Evolutionary conservation across 2,329 filamentous ascomycete species (phyloP), one percentile per base, ranked within the genome.

Genomic region (Epichloe sylvatica): DNA sequence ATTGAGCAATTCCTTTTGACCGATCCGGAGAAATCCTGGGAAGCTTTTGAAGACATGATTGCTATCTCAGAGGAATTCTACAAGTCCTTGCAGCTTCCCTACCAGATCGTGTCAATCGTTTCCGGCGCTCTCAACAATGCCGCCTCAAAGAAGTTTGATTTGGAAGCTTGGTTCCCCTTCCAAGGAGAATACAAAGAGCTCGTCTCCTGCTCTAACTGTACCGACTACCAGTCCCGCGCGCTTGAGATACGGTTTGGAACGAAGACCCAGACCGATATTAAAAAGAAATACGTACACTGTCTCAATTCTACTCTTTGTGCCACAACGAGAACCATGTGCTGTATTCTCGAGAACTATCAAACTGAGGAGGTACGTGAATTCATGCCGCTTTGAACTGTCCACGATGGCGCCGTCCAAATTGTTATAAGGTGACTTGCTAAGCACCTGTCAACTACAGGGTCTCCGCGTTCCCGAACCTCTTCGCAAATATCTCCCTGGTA

Each of bases 101-200:
- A 96, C 70, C 87, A 86, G 55, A 81, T 98, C 19, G 86, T 97
- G 9, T 82, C 84, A 49, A 98, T 98, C 56, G 92, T 97, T 51
- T 95, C 88, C n/a, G 91, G 91, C 4, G 92, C 92, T 0, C 71
- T 98, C 60, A 95, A 94, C 71, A 94, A 70, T 44, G 68, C 68
- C 12, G 69, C 73, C 13, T 74, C 87, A 30, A 96, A 95, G 77
- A 98, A 98, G 70, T 90, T 84, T 65, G 92, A 98, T 62, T 76
- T 98, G 21, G 92, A 98, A 67, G 91, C 92, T 3, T 94, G 89
- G 87, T 95, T 94, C 67, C 89, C 88, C 15, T 94, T 86, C 75
- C 90, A 97, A 67, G 85, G 85, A 60, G 92, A 97, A 69, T 98
- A 97, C 77, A 97, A 97, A 72, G 92, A 97, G 71, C 79, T 98